Base-by-base conservation (phyloP, 306 rosid species). In the Casuarina glauca region DNA sequence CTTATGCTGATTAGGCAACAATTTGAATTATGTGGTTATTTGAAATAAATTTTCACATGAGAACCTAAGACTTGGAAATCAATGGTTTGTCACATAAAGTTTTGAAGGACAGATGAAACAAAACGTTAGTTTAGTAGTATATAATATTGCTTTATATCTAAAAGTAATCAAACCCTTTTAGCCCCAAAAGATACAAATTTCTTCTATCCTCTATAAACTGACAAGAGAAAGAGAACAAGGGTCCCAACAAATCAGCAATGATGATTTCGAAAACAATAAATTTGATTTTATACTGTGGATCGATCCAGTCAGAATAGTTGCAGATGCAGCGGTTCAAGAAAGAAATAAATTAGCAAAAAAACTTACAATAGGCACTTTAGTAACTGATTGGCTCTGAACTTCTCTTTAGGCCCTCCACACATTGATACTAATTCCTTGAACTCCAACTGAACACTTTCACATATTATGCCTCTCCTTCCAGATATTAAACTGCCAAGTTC, bases 331-430 rank as follows among this genome's bases (percentile, higher is more conserved):
- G 61, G 43, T 50, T 71, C 13, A 50, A 76, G 63, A 41, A 72
- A 73, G 73, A 58, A 32, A 70, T 58, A 49, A n/a, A 76, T 46
- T 43, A 78, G 46, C 42, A 42, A 45, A 42, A 17, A 58, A 84
- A 81, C 93, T 90, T 87, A 90, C 97, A 70, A 87, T 74, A 94
- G 90, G 81, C 76, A 76, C 61, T 84, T 87, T 71, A 91, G 87
- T 78, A 95, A 84, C 45, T 79, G 84, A 58, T 85, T 85, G 78
- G 97, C 92, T 82, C 97, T 87, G 71, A 82, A 87, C 76, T 90
- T 92, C 82, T 95, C 98, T 52, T 84, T 83, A 63, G 92, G 89
- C 71, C 98, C 98, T 79, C 98, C 98, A 76, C 94, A 92, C 97
- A 92, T 90, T 32, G 55, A 49, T 35, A 91, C 88, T 76, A 95